Conservation (phyloP, 441 rosid genomes). For the Adansonia rubrostipa region DNA sequence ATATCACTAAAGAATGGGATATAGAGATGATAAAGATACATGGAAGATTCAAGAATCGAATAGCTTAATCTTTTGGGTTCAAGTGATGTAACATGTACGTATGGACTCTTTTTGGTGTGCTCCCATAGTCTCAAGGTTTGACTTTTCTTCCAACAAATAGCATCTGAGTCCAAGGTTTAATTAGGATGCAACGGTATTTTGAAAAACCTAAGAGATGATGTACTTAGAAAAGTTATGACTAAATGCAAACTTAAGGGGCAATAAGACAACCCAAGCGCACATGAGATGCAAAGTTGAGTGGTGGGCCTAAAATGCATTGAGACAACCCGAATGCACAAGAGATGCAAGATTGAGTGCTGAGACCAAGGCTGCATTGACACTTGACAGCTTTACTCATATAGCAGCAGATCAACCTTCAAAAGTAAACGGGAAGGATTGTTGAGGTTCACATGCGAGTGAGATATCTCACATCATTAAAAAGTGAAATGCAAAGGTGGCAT, state of each 20-base stretch:
- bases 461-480: background rate
- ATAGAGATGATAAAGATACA: background rate
- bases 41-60: too few relatives aligned
- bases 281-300: background rate
- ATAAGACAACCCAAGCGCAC: background rate
- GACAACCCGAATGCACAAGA: background rate
- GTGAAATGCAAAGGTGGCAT: background rate
- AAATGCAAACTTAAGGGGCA: background rate
- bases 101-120: background rate
- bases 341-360: background rate
- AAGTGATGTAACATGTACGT: background rate
- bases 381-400: background rate
- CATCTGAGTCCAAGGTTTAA: background rate
- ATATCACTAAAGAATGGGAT: too few relatives aligned
- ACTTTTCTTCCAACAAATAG: background rate
- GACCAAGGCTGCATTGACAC: background rate
- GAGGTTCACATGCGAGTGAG: background rate
- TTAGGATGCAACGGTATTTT: background rate
- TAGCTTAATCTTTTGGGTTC: background rate
- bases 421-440: background rate
- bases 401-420: background rate
- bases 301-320: background rate
- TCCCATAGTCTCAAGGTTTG: background rate
- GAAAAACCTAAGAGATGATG: background rate
- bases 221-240: background rate